Evolutionary conservation across 2,329 filamentous ascomycete genomes (phyloP), one percentile per base, ranked within the genome.

Genomic region (Mycosphaerella sp.): DNA sequence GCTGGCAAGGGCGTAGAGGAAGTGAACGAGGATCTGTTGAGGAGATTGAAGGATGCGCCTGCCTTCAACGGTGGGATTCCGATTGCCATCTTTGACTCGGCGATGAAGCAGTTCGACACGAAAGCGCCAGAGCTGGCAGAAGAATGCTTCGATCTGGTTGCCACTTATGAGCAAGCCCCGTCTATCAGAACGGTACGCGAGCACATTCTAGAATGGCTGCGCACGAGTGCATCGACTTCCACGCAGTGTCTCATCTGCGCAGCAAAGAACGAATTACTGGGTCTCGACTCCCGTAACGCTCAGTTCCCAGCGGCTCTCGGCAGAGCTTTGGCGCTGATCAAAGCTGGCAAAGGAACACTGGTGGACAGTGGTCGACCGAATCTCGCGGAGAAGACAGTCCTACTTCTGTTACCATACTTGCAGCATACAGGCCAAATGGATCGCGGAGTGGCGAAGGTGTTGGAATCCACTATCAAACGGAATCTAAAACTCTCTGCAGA

Each of bases 21-120:
- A 53, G 73, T 78, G 51, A 74, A 82, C 64, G 61, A 76, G 58
- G 70, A 75, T 62, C 76, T 78, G 51, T 74, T 95, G 59, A 77
- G 86, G 65, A 83, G 82, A 57, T 72, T 87, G 12, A 79, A 80
- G 38, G 75, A 78, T 54, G 92, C 90, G 45, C 90, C 92, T 3
- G 89, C 89, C 8, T 78, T 96, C 59, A 88, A 87, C 56, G 93
- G 93, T n/a, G 93, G 89, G 12, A 95, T 98, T 62, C 91, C 93
- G 1, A 80, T 90, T 53, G 90, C 92, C 39, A 88, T 98, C 45
- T 96, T 95, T 66, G 89, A 95, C 65, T 83, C 89, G 21, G 85
- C 90, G 5, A 83, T 84, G 74, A 89, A 86, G 69, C 85, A 95
- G 64, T 80, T 86, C 49, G 83, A 87, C 60, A 83, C 85, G 68